Evolutionary conservation across 1,139 yeast genomes (phyloP), one percentile per base, ranked within the genome.

Genomic region (Casaregolazyma lundiana): DNA sequence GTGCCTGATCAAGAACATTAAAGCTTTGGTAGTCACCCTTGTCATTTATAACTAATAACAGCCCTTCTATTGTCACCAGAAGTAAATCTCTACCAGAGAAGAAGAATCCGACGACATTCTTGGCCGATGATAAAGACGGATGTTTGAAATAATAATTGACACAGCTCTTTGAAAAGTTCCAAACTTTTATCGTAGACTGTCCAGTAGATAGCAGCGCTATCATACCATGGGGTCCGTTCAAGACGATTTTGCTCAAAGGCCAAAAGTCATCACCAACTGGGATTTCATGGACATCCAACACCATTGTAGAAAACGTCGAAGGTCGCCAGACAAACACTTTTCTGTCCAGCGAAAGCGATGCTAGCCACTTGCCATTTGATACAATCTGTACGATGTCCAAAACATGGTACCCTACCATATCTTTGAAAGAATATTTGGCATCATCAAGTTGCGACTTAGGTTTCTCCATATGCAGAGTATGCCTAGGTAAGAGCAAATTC

Each of bases 251-350:
- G 17, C 80, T 75, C 0, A 86, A 72, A 0, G 95, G 95, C 86
- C 92, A 80, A 42, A 80, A 68, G 35, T 76, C 76, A 2, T 69
- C 65, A 1, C 67, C 61, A 34, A 67, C 58, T 11, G 75, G 77
- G 20, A 70, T 68, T 18, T 46, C 38, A 34, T 37, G 35, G n/a
- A 45, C 38, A 9, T 43, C 41, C 17, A 44, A 35, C 9, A 43
- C 37, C 15, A 22, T 24, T 15, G 37, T 38, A 16, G 39, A 35
- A 8, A 24, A 32, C 2, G 42, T 22, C 19, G 26, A 65, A 1
- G 92, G 94, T 1, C 87, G 80, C 95, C 95, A 86, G 8, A 85
- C 77, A 34, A 79, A 64, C 1, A 86, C 71, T 50, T 73, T 78
- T 56, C 83, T 89, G 58, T 86, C 95, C 55, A 87, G 66, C 3